A percentile compares a stretch with the other conserved stretches of the same genome.
Conservation (phyloP, 805 yeast genomes). For the Kodamaea sagamina region DNA sequence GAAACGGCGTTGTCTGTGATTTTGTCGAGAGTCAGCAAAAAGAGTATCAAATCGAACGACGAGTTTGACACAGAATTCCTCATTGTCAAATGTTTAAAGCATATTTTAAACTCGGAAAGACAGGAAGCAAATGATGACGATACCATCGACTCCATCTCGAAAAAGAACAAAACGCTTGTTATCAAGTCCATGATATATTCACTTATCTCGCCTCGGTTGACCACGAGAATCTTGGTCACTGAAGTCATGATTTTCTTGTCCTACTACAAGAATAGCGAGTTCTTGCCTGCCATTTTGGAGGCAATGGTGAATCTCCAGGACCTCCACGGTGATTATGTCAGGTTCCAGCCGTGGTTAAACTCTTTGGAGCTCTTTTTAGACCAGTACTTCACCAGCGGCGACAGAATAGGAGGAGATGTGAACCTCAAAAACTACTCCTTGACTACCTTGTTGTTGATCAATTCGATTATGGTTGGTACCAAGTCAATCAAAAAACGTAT, state of each 20-base stretch:
- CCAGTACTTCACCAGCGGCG: conserved; percentile 25
- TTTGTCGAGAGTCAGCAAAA: conserved; percentile 39
- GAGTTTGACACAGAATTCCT: conserved; percentile 43
- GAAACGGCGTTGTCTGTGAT: conserved; percentile 44
- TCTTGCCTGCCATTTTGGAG: conserved; percentile 30
- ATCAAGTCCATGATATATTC: conserved; percentile 40
- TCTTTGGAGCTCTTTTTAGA: conserved; percentile 38
- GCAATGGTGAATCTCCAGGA: conserved; percentile 38
- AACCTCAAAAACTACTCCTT: conserved; percentile 35
- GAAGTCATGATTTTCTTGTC: conserved; percentile 43
- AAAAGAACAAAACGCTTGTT: conserved; percentile 32
- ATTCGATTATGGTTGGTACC: conserved; percentile 34
- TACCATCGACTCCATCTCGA: conserved; percentile 15
- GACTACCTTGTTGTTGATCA: conserved; percentile 39
- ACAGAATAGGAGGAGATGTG: conserved; percentile 19
- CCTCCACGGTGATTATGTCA: conserved; percentile 33
- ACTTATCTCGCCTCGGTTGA: conserved; percentile 40
- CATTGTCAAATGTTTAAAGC: conserved; percentile 41
- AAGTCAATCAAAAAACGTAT: conserved; percentile 29
- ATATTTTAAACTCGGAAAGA: conserved; percentile 31
- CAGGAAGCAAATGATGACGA: conserved; percentile 16
- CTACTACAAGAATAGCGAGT: conserved; percentile 28
- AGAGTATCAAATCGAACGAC: conserved; percentile 46
- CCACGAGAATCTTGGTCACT: conserved; percentile 43
- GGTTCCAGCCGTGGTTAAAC: conserved; percentile 45